Percentiles rank a stretch among this genome's conserved stretches.
Evolutionary conservation across 2,329 filamentous ascomycete genomes (phyloP).

Genomic region (Fusarium chuoi): DNA sequence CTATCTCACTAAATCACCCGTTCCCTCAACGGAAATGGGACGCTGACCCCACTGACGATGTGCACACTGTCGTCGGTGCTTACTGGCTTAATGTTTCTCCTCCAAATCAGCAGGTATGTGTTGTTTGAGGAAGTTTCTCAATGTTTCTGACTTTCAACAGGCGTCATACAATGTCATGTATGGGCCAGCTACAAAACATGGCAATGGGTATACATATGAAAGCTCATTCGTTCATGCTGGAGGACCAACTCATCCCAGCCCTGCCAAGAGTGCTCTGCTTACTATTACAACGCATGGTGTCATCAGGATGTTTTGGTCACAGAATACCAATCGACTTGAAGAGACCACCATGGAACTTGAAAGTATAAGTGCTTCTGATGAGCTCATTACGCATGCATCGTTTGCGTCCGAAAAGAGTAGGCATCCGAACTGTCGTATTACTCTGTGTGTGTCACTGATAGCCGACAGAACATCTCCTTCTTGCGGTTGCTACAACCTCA

Average conservation of each 20-base stretch:
- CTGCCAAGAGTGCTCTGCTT: constrained; percentile 77
- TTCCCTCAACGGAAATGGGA: constrained; percentile 70
- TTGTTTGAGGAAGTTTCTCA: not conserved
- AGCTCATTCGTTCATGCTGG: constrained; percentile 72
- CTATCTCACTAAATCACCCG: constrained; percentile 78
- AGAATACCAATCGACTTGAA: constrained; percentile 76
- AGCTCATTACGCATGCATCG: constrained; percentile 82
- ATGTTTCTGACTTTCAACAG: constrained; percentile 27
- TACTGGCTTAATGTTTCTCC: constrained; percentile 81
- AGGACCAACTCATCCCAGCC: constrained; percentile 78
- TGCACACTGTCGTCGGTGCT: constrained; percentile 81
- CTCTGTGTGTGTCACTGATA: constrained; percentile 39
- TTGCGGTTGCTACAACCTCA: constrained; percentile 75
- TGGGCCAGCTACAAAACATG: constrained; percentile 72
- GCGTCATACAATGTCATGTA: constrained; percentile 59
- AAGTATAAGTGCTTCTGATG: constrained; percentile 75
- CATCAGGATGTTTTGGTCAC: constrained; percentile 81
- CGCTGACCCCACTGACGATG: constrained; percentile 77
- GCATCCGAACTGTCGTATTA: constrained; percentile 20
- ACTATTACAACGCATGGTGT: constrained; percentile 79
- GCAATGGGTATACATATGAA: constrained; percentile 74
- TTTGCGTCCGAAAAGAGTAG: constrained; percentile 79
- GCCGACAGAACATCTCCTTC: constrained; percentile 63
- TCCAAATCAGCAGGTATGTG: constrained; percentile 51
- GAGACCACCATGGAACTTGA: constrained; percentile 81